Percentiles rank a stretch among this genome's conserved stretches.
Conservation (phyloP, 116 monocot species). For the Iris pallida region DNA sequence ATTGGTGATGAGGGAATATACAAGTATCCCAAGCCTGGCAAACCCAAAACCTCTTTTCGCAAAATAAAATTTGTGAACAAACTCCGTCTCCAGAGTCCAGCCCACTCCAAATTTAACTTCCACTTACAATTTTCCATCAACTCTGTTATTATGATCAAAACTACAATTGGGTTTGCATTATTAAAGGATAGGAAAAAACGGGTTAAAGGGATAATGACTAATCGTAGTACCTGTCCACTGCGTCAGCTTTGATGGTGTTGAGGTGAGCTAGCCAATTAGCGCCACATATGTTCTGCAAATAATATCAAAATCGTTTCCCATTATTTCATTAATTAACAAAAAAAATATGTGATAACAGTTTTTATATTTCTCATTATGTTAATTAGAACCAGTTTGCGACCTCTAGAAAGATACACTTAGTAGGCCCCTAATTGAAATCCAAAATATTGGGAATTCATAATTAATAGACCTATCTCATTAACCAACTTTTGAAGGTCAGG, state of each 20-base stretch:
- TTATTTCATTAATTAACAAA: too few species aligned
- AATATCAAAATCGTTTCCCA: neutral
- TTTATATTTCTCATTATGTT: too few species aligned
- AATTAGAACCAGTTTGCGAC: too few species aligned
- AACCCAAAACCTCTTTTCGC: neutral
- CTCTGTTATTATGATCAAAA: neutral
- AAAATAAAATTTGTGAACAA: too few species aligned
- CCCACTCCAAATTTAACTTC: neutral
- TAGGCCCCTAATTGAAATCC: too few species aligned
- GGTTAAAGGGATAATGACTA: neutral
- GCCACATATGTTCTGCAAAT: conserved; percentile 62
- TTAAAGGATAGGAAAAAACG: neutral
- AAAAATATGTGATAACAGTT: too few species aligned
- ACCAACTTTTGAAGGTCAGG: too few species aligned
- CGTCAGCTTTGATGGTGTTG: conserved; percentile 74
- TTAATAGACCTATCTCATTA: too few species aligned
- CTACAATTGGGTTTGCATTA: neutral
- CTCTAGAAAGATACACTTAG: too few species aligned
- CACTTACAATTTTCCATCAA: neutral
- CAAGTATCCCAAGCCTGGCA: neutral
- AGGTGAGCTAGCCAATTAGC: conserved; percentile 68
- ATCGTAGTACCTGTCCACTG: conserved; percentile 60
- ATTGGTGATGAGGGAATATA: neutral
- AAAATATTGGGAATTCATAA: too few species aligned
- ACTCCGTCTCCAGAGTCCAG: too few species aligned